Evolutionary conservation across 495 filamentous ascomycete genomes (phyloP).

Genomic region (Xylaria venustula): DNA sequence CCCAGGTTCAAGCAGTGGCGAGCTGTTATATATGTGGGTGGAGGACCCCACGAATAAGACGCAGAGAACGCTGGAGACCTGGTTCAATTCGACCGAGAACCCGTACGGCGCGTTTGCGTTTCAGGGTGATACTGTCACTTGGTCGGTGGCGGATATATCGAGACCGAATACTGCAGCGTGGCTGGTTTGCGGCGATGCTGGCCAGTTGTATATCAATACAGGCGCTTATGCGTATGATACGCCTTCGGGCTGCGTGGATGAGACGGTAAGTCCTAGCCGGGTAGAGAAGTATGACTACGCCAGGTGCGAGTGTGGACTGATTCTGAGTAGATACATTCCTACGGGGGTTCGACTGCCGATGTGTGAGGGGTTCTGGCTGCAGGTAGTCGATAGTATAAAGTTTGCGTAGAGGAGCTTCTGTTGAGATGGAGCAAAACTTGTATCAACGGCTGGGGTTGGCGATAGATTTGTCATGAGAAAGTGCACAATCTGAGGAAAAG

Average conservation of each 20-base stretch:
- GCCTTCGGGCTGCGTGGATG: slow-evolving; percentile 56
- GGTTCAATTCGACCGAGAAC: slow-evolving; percentile 52
- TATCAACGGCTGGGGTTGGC: too few relatives aligned
- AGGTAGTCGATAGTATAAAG: background rate
- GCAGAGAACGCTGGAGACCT: slow-evolving; percentile 45
- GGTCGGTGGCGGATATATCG: slow-evolving; percentile 46
- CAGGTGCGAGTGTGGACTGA: background rate
- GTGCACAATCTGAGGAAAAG: too few relatives aligned
- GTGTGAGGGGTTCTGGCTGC: background rate
- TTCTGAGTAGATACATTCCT: slow-evolving; percentile 9
- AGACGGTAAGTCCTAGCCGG: slow-evolving; percentile 42
- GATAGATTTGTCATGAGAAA: too few relatives aligned
- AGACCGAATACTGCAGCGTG: slow-evolving; percentile 58
- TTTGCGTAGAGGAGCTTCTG: too few relatives aligned
- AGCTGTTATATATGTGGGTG: slow-evolving; percentile 44
- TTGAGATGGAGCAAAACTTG: background rate
- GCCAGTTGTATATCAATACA: slow-evolving; percentile 54
- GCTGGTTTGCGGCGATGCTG: slow-evolving; percentile 21
- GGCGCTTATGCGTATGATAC: slow-evolving; percentile 60
- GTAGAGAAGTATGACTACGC: background rate
- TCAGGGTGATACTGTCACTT: slow-evolving; percentile 55
- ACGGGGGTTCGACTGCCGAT: slow-evolving; percentile 11
- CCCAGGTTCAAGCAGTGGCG: slow-evolving; percentile 29
- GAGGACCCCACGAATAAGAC: slow-evolving; percentile 49
- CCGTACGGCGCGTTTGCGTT: slow-evolving; percentile 58